phyloP scores from a whole-genome alignment of 2,329 filamentous ascomycete species.

The Thyridium curvatum region DNA sequence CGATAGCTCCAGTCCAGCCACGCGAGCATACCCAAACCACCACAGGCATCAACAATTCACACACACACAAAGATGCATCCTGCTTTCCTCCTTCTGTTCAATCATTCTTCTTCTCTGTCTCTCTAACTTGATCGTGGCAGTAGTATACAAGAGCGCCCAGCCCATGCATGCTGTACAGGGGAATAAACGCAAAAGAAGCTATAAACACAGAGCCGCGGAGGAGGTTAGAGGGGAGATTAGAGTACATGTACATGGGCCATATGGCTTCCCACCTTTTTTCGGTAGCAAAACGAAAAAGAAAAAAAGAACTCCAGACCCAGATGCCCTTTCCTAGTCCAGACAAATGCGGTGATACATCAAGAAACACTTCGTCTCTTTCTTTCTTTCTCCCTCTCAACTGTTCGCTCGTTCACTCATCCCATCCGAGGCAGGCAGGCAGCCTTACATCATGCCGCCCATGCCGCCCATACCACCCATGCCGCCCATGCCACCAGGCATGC shows the following conservation, averaged over 20 bases:
- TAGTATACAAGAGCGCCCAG: no score
- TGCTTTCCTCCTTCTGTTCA: background rate
- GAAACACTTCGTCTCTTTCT: background rate
- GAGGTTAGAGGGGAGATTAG: conserved; percentile 4
- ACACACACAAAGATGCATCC: no score
- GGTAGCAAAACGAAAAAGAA: conserved; percentile 17
- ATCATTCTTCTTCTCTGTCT: background rate
- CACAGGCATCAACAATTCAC: no score
- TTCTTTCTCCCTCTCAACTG: conserved; percentile 13
- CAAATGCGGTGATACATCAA: conserved; percentile 1
- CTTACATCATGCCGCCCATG: conserved; percentile 60
- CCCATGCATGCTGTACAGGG: no score
- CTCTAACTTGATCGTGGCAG: background rate
- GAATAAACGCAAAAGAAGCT: background rate
- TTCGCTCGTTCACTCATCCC: no score
- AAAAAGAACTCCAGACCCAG: conserved; percentile 10
- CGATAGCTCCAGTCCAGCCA: no score
- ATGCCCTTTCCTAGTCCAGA: conserved; percentile 2
- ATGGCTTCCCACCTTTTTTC: conserved; percentile 29
- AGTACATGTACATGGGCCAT: conserved; percentile 4
- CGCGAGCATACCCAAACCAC: no score
- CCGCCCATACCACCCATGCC: conserved; percentile 59
- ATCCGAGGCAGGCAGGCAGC: no score
- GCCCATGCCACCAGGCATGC: conserved; percentile 59
- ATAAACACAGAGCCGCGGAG: background rate